Evolutionary conservation across 768 basidiomycete species (phyloP).

Genomic region (Aureoboletus auriporus): DNA sequence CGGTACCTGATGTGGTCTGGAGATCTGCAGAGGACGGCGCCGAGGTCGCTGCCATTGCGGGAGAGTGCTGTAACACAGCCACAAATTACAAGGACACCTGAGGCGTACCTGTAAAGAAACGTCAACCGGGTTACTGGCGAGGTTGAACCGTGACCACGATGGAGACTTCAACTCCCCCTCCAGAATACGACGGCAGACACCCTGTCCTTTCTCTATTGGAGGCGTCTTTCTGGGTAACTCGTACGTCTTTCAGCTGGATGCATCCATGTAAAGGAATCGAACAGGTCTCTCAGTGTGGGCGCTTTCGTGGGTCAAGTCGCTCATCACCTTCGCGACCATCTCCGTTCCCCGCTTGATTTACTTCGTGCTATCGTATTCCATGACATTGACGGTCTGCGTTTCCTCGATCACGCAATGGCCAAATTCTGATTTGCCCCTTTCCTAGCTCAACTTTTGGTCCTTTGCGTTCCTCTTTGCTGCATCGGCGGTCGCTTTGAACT

Average conservation of each 20-base stretch:
- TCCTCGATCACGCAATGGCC: background rate
- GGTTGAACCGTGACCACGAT: conserved; percentile 19
- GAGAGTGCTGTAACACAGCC: conserved; percentile 25
- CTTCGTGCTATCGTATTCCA: conserved; percentile 76
- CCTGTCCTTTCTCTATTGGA: conserved; percentile 74
- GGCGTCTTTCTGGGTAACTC: conserved; percentile 79
- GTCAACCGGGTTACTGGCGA: background rate
- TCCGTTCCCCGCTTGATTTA: conserved; percentile 78
- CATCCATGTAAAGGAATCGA: background rate
- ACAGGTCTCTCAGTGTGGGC: conserved; percentile 60
- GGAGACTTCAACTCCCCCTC: conserved; percentile 17
- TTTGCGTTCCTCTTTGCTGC: conserved; percentile 74
- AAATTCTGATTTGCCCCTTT: conserved; percentile 2
- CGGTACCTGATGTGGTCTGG: conserved; percentile 29
- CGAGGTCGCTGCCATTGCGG: conserved; percentile 26
- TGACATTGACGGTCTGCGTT: conserved; percentile 74
- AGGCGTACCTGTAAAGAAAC: conserved; percentile 7
- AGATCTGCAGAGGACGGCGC: conserved; percentile 33
- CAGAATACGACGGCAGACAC: conserved; percentile 44
- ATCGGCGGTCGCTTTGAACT: conserved; percentile 65
- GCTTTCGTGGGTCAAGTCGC: conserved; percentile 68
- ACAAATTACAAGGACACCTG: conserved; percentile 17
- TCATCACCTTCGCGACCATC: conserved; percentile 80
- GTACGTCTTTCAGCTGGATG: conserved; percentile 43
- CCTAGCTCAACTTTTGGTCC: conserved; percentile 86